Conservation (phyloP, 140 eudicot species). For the Erigeron philadelphicus region DNA sequence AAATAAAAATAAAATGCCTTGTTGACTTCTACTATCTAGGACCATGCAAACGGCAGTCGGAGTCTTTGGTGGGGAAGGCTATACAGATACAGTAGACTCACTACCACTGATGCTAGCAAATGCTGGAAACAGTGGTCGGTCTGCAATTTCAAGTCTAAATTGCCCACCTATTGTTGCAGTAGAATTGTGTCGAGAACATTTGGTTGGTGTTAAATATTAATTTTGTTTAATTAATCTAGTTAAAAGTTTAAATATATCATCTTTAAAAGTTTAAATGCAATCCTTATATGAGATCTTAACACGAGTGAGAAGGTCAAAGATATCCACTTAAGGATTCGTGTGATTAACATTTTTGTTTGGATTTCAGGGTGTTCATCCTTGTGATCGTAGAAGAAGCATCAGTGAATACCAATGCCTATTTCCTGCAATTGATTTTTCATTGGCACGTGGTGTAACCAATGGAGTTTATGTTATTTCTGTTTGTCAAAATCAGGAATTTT, state of each 20-base stretch:
- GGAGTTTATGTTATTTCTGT: background rate
- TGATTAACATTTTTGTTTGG: conserved; percentile 21
- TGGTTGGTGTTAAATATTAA: conserved; percentile 40
- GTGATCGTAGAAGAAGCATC: conserved; percentile 83
- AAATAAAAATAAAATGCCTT: too few species aligned
- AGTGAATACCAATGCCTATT: conserved; percentile 75
- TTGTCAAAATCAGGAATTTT: conserved; percentile 7
- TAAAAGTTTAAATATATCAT: background rate
- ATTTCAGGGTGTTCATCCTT: conserved; percentile 91
- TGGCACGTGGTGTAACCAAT: conserved; percentile 37
- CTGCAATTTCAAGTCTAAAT: conserved; percentile 88
- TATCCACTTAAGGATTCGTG: background rate
- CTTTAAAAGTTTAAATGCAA: background rate
- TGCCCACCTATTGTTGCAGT: conserved; percentile 82
- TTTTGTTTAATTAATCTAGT: background rate
- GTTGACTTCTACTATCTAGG: conserved; percentile 36
- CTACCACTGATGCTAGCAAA: conserved; percentile 89
- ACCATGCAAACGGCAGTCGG: conserved; percentile 99
- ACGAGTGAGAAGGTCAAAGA: too few species aligned
- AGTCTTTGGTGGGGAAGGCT: conserved; percentile 86
- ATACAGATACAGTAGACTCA: conserved; percentile 57
- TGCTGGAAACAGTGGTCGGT: conserved; percentile 71
- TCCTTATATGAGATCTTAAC: too few species aligned
- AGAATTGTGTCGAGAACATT: conserved; percentile 89
- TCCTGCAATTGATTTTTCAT: conserved; percentile 82